Conservation (phyloP, 2,329 filamentous ascomycete genomes). For the Ophiostoma ips region DNA sequence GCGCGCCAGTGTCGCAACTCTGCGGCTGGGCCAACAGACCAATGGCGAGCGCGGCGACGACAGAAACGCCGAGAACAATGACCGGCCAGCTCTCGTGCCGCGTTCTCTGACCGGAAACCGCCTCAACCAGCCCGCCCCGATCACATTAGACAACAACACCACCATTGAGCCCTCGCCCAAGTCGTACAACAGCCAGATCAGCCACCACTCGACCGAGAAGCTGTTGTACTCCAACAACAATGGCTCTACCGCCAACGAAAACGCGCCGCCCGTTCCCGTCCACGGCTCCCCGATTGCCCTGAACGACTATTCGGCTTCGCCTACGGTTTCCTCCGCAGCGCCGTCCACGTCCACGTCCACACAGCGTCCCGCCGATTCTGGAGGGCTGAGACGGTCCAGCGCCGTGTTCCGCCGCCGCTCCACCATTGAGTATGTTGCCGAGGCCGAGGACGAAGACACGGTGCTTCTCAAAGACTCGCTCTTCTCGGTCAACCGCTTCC, state of each 20-base stretch:
- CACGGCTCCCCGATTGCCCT: constrained; percentile 21
- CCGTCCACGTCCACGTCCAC: no score
- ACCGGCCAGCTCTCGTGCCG: constrained; percentile 20
- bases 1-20: constrained; percentile 34
- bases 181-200: constrained; percentile 39
- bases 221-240: constrained; percentile 26
- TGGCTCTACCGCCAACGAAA: constrained; percentile 24
- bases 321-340: no score
- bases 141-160: constrained; percentile 31
- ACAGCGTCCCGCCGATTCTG: constrained; percentile 19
- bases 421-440: constrained; percentile 14
- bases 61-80: not conserved
- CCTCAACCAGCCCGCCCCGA: constrained; percentile 30
- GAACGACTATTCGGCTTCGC: constrained; percentile 17
- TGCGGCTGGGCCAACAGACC: constrained; percentile 17
- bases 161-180: constrained; percentile 33
- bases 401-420: constrained; percentile 19
- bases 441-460: constrained; percentile 38
- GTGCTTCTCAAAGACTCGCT: constrained; percentile 38
- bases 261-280: constrained; percentile 26
- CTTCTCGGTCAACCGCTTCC: constrained; percentile 31
- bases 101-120: constrained; percentile 34
- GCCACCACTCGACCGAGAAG: constrained; percentile 36
- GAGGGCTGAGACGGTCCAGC: constrained; percentile 19
- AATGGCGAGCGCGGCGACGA: constrained; percentile 22